These are phyloP conservation scores for Adansonia madagascariensis DNA, from an alignment of 441 rosid species.

Conservation along the genomic window DNA sequence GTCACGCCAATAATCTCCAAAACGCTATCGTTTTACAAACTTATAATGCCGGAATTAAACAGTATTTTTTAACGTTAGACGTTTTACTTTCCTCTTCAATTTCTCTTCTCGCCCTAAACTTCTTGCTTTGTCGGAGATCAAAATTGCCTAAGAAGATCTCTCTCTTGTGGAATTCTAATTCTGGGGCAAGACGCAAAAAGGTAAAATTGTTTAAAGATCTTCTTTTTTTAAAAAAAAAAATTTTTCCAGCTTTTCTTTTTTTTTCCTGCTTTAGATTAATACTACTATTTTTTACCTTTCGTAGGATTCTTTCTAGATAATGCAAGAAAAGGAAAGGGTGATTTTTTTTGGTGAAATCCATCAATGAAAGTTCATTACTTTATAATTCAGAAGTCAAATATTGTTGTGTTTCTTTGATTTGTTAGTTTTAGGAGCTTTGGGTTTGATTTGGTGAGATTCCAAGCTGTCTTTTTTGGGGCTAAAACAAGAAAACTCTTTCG, in stretches of 20 bases:
- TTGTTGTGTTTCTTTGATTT: background rate
- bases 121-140: background rate
- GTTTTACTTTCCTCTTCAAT: background rate
- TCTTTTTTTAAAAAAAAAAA: background rate
- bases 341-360: background rate
- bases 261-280: background rate
- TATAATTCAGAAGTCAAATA: conserved; percentile 12
- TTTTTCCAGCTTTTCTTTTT: background rate
- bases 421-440: conserved; percentile 5
- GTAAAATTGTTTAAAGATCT: background rate
- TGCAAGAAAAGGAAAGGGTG: background rate
- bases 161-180: background rate
- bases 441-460: conserved; percentile 18
- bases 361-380: background rate
- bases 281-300: background rate
- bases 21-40: background rate
- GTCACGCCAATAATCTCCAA: background rate
- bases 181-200: background rate
- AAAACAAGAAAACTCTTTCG: background rate
- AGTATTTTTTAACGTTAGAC: conserved; percentile 4
- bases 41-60: background rate
- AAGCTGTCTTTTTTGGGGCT: background rate
- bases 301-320: conserved; percentile 12
- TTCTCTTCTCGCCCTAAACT: conserved; percentile 1
- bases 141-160: background rate